Evolutionary conservation across 2,329 filamentous ascomycete species (phyloP), one percentile per base, ranked within the genome.

Genomic region (Lachnellula hyalina): DNA sequence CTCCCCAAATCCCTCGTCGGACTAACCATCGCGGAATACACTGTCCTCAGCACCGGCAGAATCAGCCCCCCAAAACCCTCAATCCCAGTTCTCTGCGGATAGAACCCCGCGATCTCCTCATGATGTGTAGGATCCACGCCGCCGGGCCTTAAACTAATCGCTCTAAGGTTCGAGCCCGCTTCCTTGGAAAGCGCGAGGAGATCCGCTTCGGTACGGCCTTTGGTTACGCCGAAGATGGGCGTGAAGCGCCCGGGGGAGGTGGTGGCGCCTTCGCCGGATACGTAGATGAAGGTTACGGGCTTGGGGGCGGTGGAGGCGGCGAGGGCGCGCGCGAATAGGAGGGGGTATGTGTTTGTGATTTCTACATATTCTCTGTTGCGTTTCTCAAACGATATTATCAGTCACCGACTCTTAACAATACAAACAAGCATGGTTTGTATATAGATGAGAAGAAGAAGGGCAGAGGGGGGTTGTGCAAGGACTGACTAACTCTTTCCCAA

Each of bases 201-300:
- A 1, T 73, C 69, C 1, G 74, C 60, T 70, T 92, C 88, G 0
- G 81, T 79, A 65, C 83, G 76, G 12, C 87, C 88, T 68, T 92
- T 91, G 53, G 87, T 76, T 12, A 77, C 74, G 1, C 75, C 84
- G 63, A 82, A 90, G 45, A 81, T 70, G 17, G 77, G 68, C 0
- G 84, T 80, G 62, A 84, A 77, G 4, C 68, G 66, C 3, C 78
- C 77, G 0, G 85, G 86, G 1, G 71, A 71, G 17, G 77, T 77
- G 1, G 83, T 85, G 0, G 84, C 80, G 23, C 70, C 69, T 58
- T 66, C 63, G 15, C 63, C 86, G 0, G 87, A 90, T 32, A 91
- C 79, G 65, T 84, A 87, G 59, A 90, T 75, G 68, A 90, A 91
- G 50, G 81, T 82, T 69, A 90, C 85, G 0, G 82, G 79, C 4